Conservation (phyloP, 495 filamentous ascomycete genomes). For the Evernia prunastri region DNA sequence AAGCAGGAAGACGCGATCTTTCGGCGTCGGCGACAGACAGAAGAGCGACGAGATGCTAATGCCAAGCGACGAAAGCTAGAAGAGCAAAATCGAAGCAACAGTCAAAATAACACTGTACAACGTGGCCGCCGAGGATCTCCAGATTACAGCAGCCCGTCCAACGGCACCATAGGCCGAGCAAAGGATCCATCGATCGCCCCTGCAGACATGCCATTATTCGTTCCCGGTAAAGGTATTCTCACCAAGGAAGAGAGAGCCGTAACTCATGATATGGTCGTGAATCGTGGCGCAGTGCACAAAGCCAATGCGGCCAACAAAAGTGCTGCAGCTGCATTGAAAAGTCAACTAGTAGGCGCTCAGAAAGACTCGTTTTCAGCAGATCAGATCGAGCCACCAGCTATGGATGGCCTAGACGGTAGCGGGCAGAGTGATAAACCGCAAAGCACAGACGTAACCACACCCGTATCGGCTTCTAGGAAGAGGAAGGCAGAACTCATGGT, state of each 20-base stretch:
- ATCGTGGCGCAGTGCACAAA: constrained; percentile 64
- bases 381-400: constrained; percentile 20
- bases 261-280: constrained; percentile 86
- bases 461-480: constrained; percentile 50
- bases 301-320: constrained; percentile 89
- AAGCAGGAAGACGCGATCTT: constrained; percentile 97
- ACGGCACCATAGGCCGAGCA: constrained; percentile 26
- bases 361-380: background rate
- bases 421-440: constrained; percentile 24
- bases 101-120: constrained; percentile 30
- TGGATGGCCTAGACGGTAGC: constrained; percentile 13
- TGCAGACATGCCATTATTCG: constrained; percentile 50
- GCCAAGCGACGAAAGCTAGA: constrained; percentile 72
- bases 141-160: constrained; percentile 34
- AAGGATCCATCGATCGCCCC: constrained; percentile 33
- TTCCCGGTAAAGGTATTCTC: constrained; percentile 50
- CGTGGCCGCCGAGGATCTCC: constrained; percentile 39
- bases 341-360: constrained; percentile 55
- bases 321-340: constrained; percentile 84
- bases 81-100: constrained; percentile 46
- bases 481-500: constrained; percentile 58
- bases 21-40: constrained; percentile 67
- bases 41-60: constrained; percentile 72
- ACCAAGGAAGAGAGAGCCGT: constrained; percentile 55
- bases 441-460: constrained; percentile 25